phyloP scores from a whole-genome alignment of 441 rosid genomes.

The Erodium moschatum region DNA sequence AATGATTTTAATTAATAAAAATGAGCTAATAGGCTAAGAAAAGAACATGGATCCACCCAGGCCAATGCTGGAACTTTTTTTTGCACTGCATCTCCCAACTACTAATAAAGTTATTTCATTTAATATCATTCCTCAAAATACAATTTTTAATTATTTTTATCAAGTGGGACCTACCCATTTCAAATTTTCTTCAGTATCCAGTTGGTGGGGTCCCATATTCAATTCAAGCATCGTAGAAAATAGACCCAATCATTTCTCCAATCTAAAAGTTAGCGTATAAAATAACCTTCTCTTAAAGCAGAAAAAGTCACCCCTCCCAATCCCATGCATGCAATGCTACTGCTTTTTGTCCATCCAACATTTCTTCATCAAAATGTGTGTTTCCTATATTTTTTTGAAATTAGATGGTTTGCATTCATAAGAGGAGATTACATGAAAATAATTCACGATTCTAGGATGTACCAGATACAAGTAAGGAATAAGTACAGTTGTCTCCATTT shows the following conservation, averaged over 20 bases:
- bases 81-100: background rate
- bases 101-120: slow-evolving; percentile 1
- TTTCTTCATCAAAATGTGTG: too few relatives aligned
- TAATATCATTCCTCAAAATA: background rate
- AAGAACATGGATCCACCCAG: slow-evolving; percentile 8
- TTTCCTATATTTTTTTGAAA: too few relatives aligned
- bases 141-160: background rate
- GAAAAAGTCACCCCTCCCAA: background rate
- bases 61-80: background rate
- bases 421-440: too few relatives aligned
- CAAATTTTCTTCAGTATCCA: slow-evolving; percentile 18
- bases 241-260: slow-evolving; percentile 28
- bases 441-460: too few relatives aligned
- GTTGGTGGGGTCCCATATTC: slow-evolving; percentile 18
- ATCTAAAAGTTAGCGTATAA: slow-evolving; percentile 15
- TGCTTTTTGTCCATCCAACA: too few relatives aligned
- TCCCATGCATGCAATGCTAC: too few relatives aligned
- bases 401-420: too few relatives aligned
- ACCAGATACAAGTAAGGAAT: too few relatives aligned
- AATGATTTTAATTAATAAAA: background rate
- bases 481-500: too few relatives aligned
- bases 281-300: background rate
- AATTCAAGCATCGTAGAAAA: background rate
- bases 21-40: background rate
- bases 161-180: slow-evolving; percentile 17